Conservation (phyloP, 441 rosid genomes). For the Erysimum cheiri region DNA sequence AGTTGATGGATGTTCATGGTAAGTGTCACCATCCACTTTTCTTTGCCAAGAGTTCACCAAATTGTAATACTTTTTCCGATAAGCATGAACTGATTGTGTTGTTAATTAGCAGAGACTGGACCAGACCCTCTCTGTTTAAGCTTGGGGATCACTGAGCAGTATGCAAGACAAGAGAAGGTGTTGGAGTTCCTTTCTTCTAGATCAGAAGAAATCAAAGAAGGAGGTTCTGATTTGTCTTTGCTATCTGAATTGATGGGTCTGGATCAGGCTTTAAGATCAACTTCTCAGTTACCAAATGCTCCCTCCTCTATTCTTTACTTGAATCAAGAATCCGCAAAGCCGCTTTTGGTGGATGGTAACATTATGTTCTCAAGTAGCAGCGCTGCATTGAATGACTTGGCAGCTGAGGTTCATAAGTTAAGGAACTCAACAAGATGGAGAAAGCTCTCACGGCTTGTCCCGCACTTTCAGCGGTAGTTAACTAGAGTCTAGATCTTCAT, state of each 20-base stretch:
- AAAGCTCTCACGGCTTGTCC: slow-evolving; percentile 60
- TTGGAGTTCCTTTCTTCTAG: slow-evolving; percentile 59
- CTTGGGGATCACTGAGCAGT: slow-evolving; percentile 63
- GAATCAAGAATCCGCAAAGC: slow-evolving; percentile 46
- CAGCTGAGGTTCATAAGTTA: slow-evolving; percentile 68
- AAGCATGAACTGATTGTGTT: slow-evolving; percentile 23
- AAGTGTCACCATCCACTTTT: slow-evolving; percentile 1
- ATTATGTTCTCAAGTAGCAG: slow-evolving; percentile 56
- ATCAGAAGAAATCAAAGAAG: slow-evolving; percentile 53
- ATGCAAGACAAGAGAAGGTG: slow-evolving; percentile 56
- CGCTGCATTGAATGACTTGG: slow-evolving; percentile 59
- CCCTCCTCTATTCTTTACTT: too few species aligned
- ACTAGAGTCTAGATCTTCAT: too few species aligned
- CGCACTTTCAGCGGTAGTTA: slow-evolving; percentile 62
- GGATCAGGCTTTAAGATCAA: slow-evolving; percentile 50
- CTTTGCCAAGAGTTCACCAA: neutral
- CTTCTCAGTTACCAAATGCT: slow-evolving; percentile 41
- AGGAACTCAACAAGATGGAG: slow-evolving; percentile 48
- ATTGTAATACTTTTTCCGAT: neutral
- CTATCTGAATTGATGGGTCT: slow-evolving; percentile 58
- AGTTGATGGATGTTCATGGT: slow-evolving; percentile 68
- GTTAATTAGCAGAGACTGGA: slow-evolving; percentile 53
- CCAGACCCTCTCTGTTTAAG: slow-evolving; percentile 53
- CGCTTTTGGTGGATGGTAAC: slow-evolving; percentile 52
- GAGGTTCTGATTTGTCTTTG: slow-evolving; percentile 54